Evolutionary conservation across 1,284 basidiomycete species (phyloP), one percentile per base, ranked within the genome.

Genomic region (Puccinia triticina): DNA sequence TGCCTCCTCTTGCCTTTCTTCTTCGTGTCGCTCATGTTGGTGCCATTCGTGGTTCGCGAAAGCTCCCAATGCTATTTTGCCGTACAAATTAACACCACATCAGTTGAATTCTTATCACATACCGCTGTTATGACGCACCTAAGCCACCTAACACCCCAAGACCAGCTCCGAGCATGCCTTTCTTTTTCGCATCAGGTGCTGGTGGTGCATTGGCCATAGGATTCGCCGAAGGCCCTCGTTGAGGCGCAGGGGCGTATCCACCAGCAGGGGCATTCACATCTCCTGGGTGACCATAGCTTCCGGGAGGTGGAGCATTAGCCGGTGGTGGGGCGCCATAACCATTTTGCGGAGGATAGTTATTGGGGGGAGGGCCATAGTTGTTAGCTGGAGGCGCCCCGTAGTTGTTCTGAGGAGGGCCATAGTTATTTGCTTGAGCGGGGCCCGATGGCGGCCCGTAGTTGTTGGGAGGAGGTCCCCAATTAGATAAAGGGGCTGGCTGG

Each of bases 11-110:
- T 80, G 66, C 48, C 67, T 55, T 32, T 80, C 67, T 48, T 79
- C 77, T 18, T 69, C 61, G 32, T 55, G 66, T 18, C 57, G 46
- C 40, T 80, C 78, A 61, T 73, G 67, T 61, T 71, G 32, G 23
- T 61, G 66, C 78, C 67, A 80, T 61, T 80, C 78, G 57, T 80
- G 67, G 26, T 67, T 71, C 7, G 69, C 78, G n/a, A 80, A 73
- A 46, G 78, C 67, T 29, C 78, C 78, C 48, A 80, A 55, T 18
- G 69, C 78, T 80, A 59, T 12, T 18, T 50, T 72, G 18, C 50
- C 14, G 12, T 5, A 16, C 46, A 21, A 43, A 29, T 50, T 32
- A 40, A 57, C 3, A 46, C 26, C 7, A 34, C 55, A 21, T 0
- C 12, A 43, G n/a, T n/a, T n/a, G n/a, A 43, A 23, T 37, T 43